These are phyloP conservation scores for Colletotrichum theobromicola DNA, from an alignment of 2,329 filamentous ascomycete species.

Conservation along the genomic window DNA sequence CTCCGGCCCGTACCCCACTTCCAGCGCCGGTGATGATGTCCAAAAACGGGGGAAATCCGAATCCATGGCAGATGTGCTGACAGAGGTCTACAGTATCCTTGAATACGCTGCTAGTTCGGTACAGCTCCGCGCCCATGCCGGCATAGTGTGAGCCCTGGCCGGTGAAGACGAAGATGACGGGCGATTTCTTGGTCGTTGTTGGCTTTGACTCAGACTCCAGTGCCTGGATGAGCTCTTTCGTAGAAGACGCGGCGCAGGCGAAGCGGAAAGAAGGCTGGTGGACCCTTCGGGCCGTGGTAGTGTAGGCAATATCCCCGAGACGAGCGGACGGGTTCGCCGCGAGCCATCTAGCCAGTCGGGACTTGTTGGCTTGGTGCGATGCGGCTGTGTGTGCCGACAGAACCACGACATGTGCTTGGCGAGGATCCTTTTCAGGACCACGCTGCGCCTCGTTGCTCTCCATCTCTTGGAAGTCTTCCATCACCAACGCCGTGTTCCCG, in stretches of 20 bases:
- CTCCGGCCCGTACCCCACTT: neutral
- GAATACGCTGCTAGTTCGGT: conserved; percentile 29
- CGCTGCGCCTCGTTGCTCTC: too few species aligned
- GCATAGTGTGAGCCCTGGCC: conserved; percentile 38
- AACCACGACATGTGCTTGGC: neutral
- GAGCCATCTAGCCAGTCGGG: neutral
- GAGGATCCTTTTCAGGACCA: neutral
- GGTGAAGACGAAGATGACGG: conserved; percentile 42
- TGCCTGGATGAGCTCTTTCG: neutral
- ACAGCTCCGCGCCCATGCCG: conserved; percentile 36
- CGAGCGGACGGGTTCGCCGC: neutral
- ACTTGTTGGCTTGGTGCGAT: neutral
- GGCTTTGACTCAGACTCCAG: neutral
- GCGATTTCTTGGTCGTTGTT: neutral
- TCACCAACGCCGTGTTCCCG: conserved; percentile 27
- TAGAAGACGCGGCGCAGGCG: neutral
- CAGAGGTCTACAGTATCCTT: conserved; percentile 34
- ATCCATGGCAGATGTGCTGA: conserved; percentile 30
- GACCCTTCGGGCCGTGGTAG: neutral
- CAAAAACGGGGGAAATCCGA: conserved; percentile 44
- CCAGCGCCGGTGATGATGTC: conserved; percentile 36
- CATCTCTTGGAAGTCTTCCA: conserved; percentile 21
- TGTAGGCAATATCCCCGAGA: neutral
- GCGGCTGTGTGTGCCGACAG: neutral
- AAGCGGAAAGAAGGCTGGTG: neutral